Evolutionary conservation across 177 flowering plant species (phyloP), one percentile per base, ranked within the genome.

Genomic region (Viscum album): DNA sequence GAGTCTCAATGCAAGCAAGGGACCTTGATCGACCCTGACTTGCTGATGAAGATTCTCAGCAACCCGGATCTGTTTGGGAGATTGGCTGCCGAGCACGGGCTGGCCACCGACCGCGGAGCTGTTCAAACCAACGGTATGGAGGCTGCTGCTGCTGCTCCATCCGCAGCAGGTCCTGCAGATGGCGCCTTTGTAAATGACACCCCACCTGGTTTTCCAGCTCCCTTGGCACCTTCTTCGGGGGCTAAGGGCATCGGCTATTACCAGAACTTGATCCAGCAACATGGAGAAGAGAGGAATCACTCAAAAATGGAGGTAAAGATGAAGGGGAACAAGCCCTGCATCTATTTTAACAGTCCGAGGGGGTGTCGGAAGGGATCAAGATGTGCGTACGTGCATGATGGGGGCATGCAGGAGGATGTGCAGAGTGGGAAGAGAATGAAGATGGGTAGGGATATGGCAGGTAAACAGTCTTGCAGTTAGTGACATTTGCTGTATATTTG

Each of bases 181-280:
- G 78, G 77, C n/a, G 50, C 73, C 35, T 75, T 75, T 45, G 75
- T 77, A 68, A 68, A 74, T 64, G 66, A 32, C 50, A 68, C 78
- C 41, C 70, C 77, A 43, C 35, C 52, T 13, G 24, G 52, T 2
- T 45, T 45, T 15, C 52, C 52, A 13, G 52, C 21, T 45, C 52
- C 63, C 32, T 68, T 72, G 31, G 71, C 78, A 34, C 37, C 68
- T 1, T 75, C 78, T n/a, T 64, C 50, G 23, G 79, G 72, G 64
- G 73, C 75, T 45, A 90, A 78, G 72, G 98, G 90, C 72, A 45
- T 83, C 2, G 83, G 76, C 76, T 93, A 93, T 62, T 93, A 85
- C 59, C 91, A 93, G 85, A 89, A 81, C 77, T 80, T 93, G 81
- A 93, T 93, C 70, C 94, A 93, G 79, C 89, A 88, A 70, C 97